Base-by-base conservation (phyloP, 805 yeast genomes). In the Kregervanrija pseudodelftensis region DNA sequence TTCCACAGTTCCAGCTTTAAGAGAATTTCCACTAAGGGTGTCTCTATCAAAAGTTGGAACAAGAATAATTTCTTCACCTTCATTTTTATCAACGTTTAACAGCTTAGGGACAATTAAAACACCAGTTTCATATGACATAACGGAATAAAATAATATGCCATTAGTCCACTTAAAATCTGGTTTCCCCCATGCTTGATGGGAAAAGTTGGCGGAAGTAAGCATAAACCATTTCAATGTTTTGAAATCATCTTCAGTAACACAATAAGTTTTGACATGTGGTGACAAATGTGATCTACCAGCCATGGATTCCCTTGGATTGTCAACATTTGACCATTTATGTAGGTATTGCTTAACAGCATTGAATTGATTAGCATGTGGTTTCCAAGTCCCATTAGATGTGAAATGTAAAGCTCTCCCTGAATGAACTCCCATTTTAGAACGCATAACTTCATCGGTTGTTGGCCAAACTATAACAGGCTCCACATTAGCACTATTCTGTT, bases 101-200 rank as follows among this genome's bases (percentile, higher is more conserved):
- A 54, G 48, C n/a, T 49, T 54, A 1, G 69, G 66, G 22, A 63
- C 66, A 4, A 77, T 49, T 28, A 80, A 54, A 0, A 80, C 69
- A 1, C 85, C 85, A 1, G 72, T 70, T 55, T 80, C 86, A 58
- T 67, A 80, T 3, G 69, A 77, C 57, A 49, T 60, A 44, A 63
- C 66, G 51, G 51, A 53, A 47, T 54, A 63, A n/a, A 70, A 66
- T 11, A 49, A 35, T 13, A 40, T 35, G 10, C 22, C 22, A 13
- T 37, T 41, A 12, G 11, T 50, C 30, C 16, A 28, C 30, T 43
- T 41, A 13, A 39, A 37, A 35, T 58, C 52, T 12, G 66, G 64
- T 5, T 57, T 63, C 0, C 95, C 95, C 95, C 95, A 87, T 1
- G 95, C 95, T 48, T 78, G 83, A 44, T 76, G 76, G 31, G 90